Percentiles rank a stretch among this genome's conserved stretches.
These are phyloP conservation scores for Phellopilus nigrolimitatus DNA, from an alignment of 1,284 basidiomycete species.

Conservation along the genomic window DNA sequence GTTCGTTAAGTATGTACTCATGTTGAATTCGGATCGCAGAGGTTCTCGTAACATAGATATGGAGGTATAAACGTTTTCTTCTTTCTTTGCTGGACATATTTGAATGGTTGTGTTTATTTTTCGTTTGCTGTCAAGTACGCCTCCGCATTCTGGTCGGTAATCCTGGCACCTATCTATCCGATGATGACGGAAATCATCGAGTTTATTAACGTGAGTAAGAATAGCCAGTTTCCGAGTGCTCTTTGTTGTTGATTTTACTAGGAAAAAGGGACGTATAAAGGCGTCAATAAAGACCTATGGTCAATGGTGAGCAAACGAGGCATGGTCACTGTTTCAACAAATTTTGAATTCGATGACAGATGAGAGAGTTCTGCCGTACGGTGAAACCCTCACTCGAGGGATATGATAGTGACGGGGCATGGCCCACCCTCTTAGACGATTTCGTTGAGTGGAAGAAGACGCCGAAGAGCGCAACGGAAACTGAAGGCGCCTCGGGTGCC, in stretches of 20 bases:
- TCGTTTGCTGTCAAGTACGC: constrained; percentile 45
- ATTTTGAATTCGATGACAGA: constrained; percentile 34
- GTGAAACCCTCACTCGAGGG: constrained; percentile 55
- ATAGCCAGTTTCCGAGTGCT: not conserved
- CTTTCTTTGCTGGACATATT: constrained; percentile 1
- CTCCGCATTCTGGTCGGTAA: constrained; percentile 66
- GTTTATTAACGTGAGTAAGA: constrained; percentile 54
- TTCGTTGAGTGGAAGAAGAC: constrained; percentile 62
- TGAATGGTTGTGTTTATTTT: no score
- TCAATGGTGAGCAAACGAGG: constrained; percentile 52
- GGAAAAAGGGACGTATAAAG: constrained; percentile 63
- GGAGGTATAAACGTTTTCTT: constrained; percentile 43
- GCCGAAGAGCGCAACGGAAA: constrained; percentile 7
- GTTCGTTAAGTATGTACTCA: no score
- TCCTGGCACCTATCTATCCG: constrained; percentile 58
- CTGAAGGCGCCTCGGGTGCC: not conserved
- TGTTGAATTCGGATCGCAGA: constrained; percentile 33
- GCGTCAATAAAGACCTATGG: constrained; percentile 80
- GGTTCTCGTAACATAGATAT: constrained; percentile 71
- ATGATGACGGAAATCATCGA: constrained; percentile 55
- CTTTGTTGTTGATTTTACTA: constrained; percentile 27
- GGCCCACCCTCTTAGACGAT: constrained; percentile 74
- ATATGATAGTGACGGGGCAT: constrained; percentile 72
- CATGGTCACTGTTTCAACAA: constrained; percentile 2
- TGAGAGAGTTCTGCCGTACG: constrained; percentile 66